These are phyloP conservation scores for Candida palmyrensis DNA, from an alignment of 805 yeast genomes.

Conservation along the genomic window DNA sequence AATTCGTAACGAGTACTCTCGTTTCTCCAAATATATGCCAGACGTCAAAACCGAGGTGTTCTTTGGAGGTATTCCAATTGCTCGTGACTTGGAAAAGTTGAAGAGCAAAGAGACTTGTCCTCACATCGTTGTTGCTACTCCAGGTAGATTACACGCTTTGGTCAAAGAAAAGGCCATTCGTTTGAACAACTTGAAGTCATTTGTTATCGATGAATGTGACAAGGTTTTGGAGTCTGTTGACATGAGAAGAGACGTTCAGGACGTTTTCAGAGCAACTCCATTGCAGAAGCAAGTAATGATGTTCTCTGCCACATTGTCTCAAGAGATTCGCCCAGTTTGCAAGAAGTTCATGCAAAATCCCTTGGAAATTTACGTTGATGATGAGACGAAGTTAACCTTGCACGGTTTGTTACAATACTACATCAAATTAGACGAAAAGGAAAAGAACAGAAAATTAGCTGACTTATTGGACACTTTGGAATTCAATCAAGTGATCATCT, in stretches of 20 bases:
- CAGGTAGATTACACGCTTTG: conserved; percentile 94
- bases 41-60: conserved; percentile 95
- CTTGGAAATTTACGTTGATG: conserved; percentile 94
- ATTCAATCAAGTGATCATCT: conserved; percentile 96
- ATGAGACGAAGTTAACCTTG: conserved; percentile 92
- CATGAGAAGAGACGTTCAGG: conserved; percentile 99
- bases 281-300: conserved; percentile 99
- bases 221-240: conserved; percentile 87
- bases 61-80: conserved; percentile 90
- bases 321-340: conserved; percentile 93
- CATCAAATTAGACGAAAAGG: conserved; percentile 81
- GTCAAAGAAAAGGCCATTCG: conserved; percentile 88
- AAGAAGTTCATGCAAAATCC: conserved; percentile 98
- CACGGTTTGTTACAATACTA: conserved; percentile 98
- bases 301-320: conserved; percentile 95
- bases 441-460: conserved; percentile 88
- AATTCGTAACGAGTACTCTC: conserved; percentile 93
- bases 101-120: conserved; percentile 93
- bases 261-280: conserved; percentile 94
- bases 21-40: conserved; percentile 98
- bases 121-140: conserved; percentile 95
- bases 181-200: conserved; percentile 84
- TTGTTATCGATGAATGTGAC: conserved; percentile 98
- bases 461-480: conserved; percentile 91
- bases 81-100: conserved; percentile 80